Evolutionary conservation across 352 stramenopile species (phyloP), one percentile per base, ranked within the genome.

Genomic region (Globisporangium ultimum): DNA sequence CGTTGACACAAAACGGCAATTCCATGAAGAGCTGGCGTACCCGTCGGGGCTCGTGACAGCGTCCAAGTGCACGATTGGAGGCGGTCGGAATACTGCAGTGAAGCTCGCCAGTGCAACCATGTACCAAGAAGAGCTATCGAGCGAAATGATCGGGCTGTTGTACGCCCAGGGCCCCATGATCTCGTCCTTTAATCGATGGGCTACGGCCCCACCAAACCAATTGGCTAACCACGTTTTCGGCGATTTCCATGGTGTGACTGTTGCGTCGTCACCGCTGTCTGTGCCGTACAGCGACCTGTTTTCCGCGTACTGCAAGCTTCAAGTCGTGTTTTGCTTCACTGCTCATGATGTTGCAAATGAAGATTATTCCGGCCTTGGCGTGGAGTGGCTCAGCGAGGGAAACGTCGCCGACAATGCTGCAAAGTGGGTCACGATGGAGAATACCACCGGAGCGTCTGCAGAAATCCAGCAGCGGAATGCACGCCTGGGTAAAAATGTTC

Each of bases 381-480:
- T 89, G 5, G 84, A 91, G 64, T 93, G 81, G 82, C 51, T 91
- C 3, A 68, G 72, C 34, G 84, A 93, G 64, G 84, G 84, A 2
- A 68, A 63, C 1, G 36, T 71, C 9, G 60, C 76, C 0, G 78
- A 69, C 13, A 49, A 52, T 2, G 79, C 72, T 12, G 80, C 74
- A 12, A 87, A 89, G 53, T 93, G 84, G 84, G 41, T 91, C n/a
- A 65, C 70, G 0, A 48, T 93, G 18, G 84, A 93, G 56, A 77
- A 61, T 43, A 74, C 71, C 10, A 63, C 78, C 11, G 79, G 73
- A 0, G 55, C 68, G 2, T 91, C 78, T 14, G 76, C 81, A n/a
- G 84, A 91, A 58, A 89, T 93, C 18, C 80, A 90, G 52, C 81
- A 93, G 41, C 80, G 82, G 7, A 87, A 88, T 43, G 81, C 80